Evolutionary conservation across 108 stramenopile genomes (phyloP).

Genomic region (Nitzschia palea): DNA sequence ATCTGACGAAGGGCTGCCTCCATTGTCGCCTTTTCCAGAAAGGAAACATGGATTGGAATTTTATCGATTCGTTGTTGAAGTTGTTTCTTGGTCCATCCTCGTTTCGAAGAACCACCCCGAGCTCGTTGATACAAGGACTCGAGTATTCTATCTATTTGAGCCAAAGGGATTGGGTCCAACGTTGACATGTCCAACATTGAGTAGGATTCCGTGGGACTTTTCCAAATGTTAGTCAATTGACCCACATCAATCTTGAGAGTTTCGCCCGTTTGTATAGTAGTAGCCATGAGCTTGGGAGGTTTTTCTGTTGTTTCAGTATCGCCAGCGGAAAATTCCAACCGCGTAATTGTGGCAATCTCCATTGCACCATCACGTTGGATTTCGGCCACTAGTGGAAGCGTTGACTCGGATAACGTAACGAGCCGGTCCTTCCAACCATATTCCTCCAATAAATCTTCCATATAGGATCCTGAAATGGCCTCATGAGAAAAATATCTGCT

Average conservation of each 20-base stretch:
- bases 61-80: constrained; percentile 33
- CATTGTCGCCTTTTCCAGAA: constrained; percentile 10
- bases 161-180: constrained; percentile 19
- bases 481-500: too few relatives aligned
- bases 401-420: background rate
- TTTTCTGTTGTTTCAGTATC: background rate
- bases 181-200: constrained; percentile 8
- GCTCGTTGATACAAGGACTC: constrained; percentile 47
- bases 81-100: constrained; percentile 46
- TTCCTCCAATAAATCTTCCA: background rate
- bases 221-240: constrained; percentile 76
- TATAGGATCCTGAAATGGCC: background rate
- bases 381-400: background rate
- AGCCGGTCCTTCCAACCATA: background rate
- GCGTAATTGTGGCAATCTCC: background rate
- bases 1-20: constrained; percentile 53
- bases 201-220: background rate
- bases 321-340: background rate
- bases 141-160: constrained; percentile 50
- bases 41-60: background rate
- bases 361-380: background rate
- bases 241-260: constrained; percentile 41
- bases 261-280: background rate
- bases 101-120: constrained; percentile 16
- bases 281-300: background rate